Conservation (phyloP, 2,329 filamentous ascomycete species). For the Diaporthe sp. region DNA sequence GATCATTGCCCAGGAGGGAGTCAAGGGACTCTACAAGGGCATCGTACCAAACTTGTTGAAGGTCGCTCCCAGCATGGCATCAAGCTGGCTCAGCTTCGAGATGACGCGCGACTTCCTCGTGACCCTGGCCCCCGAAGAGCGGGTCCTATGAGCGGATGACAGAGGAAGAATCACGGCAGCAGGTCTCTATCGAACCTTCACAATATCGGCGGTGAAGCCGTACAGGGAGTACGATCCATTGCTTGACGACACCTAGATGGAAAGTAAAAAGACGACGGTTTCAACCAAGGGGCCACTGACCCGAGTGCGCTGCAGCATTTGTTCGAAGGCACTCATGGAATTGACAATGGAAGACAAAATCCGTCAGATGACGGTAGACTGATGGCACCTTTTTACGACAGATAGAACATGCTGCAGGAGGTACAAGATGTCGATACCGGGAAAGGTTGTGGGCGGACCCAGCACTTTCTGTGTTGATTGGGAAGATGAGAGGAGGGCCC, state of each 20-base stretch:
- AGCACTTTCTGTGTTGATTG: not conserved
- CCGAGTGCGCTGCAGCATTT: not conserved
- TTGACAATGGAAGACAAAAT: not conserved
- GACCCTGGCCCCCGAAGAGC: constrained; percentile 63
- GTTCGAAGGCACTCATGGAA: not conserved
- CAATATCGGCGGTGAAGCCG: not conserved
- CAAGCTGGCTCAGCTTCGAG: constrained; percentile 98
- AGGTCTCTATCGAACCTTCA: not conserved
- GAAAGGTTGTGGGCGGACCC: not conserved
- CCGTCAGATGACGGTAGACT: constrained; percentile 3
- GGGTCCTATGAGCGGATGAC: constrained; percentile 45
- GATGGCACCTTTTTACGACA: constrained; percentile 1
- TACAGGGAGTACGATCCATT: no score
- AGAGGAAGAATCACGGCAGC: not conserved
- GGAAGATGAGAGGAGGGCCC: not conserved
- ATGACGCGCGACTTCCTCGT: constrained; percentile 90
- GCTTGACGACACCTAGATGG: not conserved
- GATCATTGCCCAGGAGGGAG: constrained; percentile 87
- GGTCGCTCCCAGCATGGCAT: constrained; percentile 98
- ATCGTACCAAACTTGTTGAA: constrained; percentile 96
- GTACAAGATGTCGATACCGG: constrained; percentile 6
- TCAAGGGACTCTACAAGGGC: constrained; percentile 92
- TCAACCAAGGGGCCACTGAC: not conserved
- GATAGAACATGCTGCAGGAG: constrained; percentile 18
- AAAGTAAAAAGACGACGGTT: not conserved